Conservation (phyloP, 495 filamentous ascomycete species). For the Elaphomyces granulatus region DNA sequence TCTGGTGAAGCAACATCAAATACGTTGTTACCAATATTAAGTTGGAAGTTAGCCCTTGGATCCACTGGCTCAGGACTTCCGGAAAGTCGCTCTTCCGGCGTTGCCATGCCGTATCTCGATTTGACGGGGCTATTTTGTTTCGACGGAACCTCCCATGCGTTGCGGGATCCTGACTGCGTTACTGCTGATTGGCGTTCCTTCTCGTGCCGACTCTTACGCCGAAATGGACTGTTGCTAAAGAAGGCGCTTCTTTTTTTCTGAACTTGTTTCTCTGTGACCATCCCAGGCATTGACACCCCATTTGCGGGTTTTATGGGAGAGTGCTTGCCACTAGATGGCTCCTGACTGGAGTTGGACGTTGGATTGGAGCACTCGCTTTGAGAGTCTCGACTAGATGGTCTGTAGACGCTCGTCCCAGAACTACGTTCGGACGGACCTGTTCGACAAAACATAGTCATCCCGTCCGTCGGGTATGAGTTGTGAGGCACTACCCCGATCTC, state of each 20-base stretch:
- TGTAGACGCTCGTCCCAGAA: slow-evolving; percentile 54
- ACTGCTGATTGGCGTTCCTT: slow-evolving; percentile 46
- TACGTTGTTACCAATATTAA: slow-evolving; percentile 95
- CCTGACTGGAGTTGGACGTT: slow-evolving; percentile 79
- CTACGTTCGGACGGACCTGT: slow-evolving; percentile 75
- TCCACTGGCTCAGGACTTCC: slow-evolving; percentile 83
- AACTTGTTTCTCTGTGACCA: slow-evolving; percentile 47
- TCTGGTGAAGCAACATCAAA: slow-evolving; percentile 90
- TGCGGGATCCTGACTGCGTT: slow-evolving; percentile 17
- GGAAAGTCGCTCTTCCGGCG: slow-evolving; percentile 17
- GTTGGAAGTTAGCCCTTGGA: slow-evolving; percentile 78
- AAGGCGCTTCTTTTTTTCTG: slow-evolving; percentile 84
- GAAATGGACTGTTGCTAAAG: slow-evolving; percentile 91
- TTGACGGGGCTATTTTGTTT: slow-evolving; percentile 19
- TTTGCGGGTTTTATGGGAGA: slow-evolving; percentile 54
- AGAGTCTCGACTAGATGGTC: slow-evolving; percentile 78
- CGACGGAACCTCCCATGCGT: slow-evolving; percentile 26
- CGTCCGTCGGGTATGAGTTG: slow-evolving; percentile 88
- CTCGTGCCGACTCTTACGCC: slow-evolving; percentile 76
- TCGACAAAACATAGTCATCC: slow-evolving; percentile 98
- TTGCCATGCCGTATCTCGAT: slow-evolving; percentile 2
- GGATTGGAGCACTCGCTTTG: slow-evolving; percentile 84
- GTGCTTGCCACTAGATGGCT: slow-evolving; percentile 47
- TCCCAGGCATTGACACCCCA: slow-evolving; percentile 28
- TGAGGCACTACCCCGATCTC: slow-evolving; percentile 64